Percentiles rank a stretch among this genome's conserved stretches.
Evolutionary conservation across 371 early-diverging fungal species (phyloP).

Genomic region (Mortierella sp.): DNA sequence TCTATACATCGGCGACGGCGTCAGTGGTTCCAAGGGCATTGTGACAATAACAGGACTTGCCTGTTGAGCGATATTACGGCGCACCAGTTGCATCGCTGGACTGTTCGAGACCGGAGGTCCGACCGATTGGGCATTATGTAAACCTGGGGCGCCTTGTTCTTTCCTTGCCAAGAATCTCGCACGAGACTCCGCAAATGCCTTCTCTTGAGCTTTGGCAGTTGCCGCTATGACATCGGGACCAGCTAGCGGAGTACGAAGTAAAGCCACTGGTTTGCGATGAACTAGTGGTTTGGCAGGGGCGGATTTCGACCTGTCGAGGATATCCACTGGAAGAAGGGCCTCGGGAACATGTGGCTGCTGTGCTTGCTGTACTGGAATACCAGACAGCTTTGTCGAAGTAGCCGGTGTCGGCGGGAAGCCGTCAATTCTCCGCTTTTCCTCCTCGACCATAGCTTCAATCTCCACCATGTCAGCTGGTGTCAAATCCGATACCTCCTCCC

Average conservation of each 20-base stretch:
- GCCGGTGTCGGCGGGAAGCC: slow-evolving; percentile 11
- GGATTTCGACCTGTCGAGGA: too few relatives aligned
- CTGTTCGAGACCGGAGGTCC: neutral
- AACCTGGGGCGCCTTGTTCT: neutral
- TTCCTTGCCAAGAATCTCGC: neutral
- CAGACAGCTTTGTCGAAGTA: too few relatives aligned
- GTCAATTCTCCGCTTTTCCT: slow-evolving; percentile 29
- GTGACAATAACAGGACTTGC: neutral
- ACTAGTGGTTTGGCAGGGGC: too few relatives aligned
- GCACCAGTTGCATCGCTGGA: too few relatives aligned
- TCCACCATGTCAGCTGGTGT: slow-evolving; percentile 43
- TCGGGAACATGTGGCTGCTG: neutral
- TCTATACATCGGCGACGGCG: neutral
- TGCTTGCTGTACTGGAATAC: neutral
- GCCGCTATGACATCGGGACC: neutral
- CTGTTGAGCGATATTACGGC: neutral
- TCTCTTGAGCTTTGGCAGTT: neutral
- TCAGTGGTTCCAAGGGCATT: neutral
- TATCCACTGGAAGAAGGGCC: too few relatives aligned
- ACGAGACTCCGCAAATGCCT: neutral
- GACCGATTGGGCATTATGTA: neutral
- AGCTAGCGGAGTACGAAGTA: neutral
- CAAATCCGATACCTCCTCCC: slow-evolving; percentile 45
- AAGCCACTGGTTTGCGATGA: neutral
- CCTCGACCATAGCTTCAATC: slow-evolving; percentile 31